Percentiles rank a stretch among this genome's conserved stretches.
Conservation (phyloP, 345 rosid species). For the Chamaenerion angustifolium region DNA sequence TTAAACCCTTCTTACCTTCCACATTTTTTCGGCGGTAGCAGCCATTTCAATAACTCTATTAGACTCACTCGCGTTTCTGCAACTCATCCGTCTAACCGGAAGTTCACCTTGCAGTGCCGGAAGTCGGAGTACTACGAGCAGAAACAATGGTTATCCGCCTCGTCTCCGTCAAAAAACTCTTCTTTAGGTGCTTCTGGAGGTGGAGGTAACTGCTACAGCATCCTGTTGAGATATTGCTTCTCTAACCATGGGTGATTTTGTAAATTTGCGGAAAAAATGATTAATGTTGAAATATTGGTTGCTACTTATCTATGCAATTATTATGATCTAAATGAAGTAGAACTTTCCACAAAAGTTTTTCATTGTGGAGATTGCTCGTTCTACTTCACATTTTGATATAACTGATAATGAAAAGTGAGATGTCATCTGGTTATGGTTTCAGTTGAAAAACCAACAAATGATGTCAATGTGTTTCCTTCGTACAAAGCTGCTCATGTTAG, state of each 20-base stretch:
- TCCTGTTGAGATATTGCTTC: neutral
- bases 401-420: too few species aligned
- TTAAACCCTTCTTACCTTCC: constrained; percentile 18
- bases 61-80: constrained; percentile 11
- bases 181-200: constrained; percentile 8
- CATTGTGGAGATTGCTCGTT: too few species aligned
- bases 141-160: constrained; percentile 15
- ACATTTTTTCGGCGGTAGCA: constrained; percentile 3
- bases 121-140: constrained; percentile 42
- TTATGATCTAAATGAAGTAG: too few species aligned
- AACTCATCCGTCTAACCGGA: constrained; percentile 7
- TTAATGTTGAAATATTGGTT: too few species aligned
- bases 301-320: too few species aligned
- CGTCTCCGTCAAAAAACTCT: constrained; percentile 2
- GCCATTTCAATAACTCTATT: constrained; percentile 4
- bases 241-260: neutral
- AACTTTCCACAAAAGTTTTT: too few species aligned
- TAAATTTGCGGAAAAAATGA: too few species aligned
- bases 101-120: constrained; percentile 36
- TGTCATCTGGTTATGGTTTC: too few species aligned
- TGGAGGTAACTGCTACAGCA: neutral
- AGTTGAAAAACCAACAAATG: too few species aligned
- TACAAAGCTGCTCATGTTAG: constrained; percentile 85
- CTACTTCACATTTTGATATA: too few species aligned
- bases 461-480: constrained; percentile 14